phyloP scores from a whole-genome alignment of 306 rosid genomes.

The Hippophae gyantsensis region DNA sequence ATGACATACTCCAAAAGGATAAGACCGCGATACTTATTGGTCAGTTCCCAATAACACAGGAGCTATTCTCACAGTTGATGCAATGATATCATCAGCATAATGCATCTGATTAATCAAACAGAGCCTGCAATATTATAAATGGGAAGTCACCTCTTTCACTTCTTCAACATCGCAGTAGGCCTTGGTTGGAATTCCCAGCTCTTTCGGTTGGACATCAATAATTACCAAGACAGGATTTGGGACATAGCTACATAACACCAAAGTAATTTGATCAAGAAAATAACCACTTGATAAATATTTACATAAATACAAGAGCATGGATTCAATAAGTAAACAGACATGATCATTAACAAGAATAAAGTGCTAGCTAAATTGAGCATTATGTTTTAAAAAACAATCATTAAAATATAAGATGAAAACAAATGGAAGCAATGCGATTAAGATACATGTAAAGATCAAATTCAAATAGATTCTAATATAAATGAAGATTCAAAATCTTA shows the following conservation, averaged over 20 bases:
- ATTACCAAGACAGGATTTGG: constrained; percentile 85
- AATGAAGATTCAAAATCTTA: constrained; percentile 19
- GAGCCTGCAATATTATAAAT: not conserved
- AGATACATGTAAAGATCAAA: not conserved
- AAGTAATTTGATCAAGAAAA: not conserved
- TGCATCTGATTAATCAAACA: not conserved
- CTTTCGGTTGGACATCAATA: constrained; percentile 87
- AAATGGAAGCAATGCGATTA: too few relatives aligned
- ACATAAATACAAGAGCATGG: not conserved
- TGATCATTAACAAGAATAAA: too few relatives aligned
- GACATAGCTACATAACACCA: constrained; percentile 41
- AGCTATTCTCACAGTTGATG: not conserved
- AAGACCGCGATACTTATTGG: constrained; percentile 27
- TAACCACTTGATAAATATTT: too few relatives aligned
- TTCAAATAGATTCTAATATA: not conserved
- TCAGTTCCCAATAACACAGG: constrained; percentile 10
- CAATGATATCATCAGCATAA: not conserved
- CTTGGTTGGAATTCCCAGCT: constrained; percentile 90
- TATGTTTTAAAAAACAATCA: too few relatives aligned
- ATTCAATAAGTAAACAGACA: not conserved
- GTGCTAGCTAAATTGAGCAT: too few relatives aligned
- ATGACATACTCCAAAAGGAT: too few relatives aligned
- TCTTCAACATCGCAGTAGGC: constrained; percentile 88
- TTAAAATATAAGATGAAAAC: too few relatives aligned
- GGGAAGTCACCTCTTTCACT: constrained; percentile 56